A percentile compares a stretch with the other conserved stretches of the same genome.
phyloP scores from a whole-genome alignment of 1,284 basidiomycete species.

The Ceratobasidium sp. region DNA sequence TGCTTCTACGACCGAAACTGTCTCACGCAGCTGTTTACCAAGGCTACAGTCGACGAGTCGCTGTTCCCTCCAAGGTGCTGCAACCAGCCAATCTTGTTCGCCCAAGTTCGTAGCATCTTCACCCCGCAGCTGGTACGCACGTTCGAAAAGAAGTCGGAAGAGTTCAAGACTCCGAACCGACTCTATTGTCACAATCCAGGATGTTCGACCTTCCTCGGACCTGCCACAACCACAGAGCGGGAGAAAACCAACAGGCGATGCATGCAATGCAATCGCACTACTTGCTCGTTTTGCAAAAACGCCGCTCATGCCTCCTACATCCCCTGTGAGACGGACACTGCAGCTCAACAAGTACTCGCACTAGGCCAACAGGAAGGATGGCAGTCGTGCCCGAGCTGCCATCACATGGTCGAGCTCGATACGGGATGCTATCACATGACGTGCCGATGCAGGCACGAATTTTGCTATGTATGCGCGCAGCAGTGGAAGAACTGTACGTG shows the following conservation, averaged over 20 bases:
- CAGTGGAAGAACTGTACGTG: conserved; percentile 48
- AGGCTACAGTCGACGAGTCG: conserved; percentile 52
- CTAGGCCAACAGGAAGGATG: conserved; percentile 49
- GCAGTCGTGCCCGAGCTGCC: conserved; percentile 33
- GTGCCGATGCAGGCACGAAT: conserved; percentile 24
- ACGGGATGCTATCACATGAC: conserved; percentile 32
- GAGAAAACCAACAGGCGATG: neutral
- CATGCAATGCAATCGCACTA: conserved; percentile 48
- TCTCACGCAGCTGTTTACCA: conserved; percentile 51
- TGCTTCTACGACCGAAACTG: conserved; percentile 54
- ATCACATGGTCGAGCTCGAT: conserved; percentile 25
- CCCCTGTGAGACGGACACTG: conserved; percentile 47
- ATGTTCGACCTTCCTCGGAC: conserved; percentile 62
- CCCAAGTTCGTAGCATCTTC: conserved; percentile 47
- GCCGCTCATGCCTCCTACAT: conserved; percentile 48
- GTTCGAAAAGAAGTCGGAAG: conserved; percentile 49
- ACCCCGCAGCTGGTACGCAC: conserved; percentile 43
- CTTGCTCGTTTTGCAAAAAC: conserved; percentile 56
- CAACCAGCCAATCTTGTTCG: conserved; percentile 48
- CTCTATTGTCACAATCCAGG: conserved; percentile 55
- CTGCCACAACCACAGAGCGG: conserved; percentile 19
- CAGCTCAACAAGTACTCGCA: conserved; percentile 49
- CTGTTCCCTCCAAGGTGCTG: conserved; percentile 59
- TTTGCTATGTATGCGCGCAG: conserved; percentile 28
- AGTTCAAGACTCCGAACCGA: conserved; percentile 52